Percentiles rank a stretch among this genome's conserved stretches.
These are phyloP conservation scores for Platanthera zijinensis DNA, from an alignment of 106 monocot genomes.

Conservation along the genomic window DNA sequence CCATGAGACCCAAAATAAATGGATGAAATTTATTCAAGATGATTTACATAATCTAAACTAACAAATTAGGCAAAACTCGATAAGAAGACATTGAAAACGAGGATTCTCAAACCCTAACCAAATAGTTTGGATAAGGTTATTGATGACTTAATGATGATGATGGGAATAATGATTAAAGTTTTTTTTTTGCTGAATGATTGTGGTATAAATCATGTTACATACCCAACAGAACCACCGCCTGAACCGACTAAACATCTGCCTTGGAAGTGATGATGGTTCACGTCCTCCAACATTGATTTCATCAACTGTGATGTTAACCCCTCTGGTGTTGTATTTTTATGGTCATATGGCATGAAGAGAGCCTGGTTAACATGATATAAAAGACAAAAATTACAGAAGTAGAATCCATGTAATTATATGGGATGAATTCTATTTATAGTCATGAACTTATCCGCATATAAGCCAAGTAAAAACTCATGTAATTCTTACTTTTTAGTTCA, in stretches of 20 bases:
- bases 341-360: conserved; percentile 98
- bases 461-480: neutral
- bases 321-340: conserved; percentile 76
- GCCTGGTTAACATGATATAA: conserved; percentile 44
- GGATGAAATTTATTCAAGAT: no score
- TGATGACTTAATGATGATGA: no score
- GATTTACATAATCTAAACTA: no score
- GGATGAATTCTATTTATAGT: neutral
- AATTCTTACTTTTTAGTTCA: neutral
- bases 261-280: conserved; percentile 69
- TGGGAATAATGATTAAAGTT: neutral
- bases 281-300: conserved; percentile 58
- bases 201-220: conserved; percentile 11
- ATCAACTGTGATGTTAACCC: conserved; percentile 39
- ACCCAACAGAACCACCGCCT: conserved; percentile 95
- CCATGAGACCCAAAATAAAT: no score
- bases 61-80: no score
- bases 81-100: no score
- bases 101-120: no score
- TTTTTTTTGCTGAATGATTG: neutral
- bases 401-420: neutral
- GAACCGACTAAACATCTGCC: conserved; percentile 74
- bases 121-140: no score
- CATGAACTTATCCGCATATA: neutral
- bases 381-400: neutral